Conservation (phyloP, 2,329 filamentous ascomycete species). For the Alternaria dauci region DNA sequence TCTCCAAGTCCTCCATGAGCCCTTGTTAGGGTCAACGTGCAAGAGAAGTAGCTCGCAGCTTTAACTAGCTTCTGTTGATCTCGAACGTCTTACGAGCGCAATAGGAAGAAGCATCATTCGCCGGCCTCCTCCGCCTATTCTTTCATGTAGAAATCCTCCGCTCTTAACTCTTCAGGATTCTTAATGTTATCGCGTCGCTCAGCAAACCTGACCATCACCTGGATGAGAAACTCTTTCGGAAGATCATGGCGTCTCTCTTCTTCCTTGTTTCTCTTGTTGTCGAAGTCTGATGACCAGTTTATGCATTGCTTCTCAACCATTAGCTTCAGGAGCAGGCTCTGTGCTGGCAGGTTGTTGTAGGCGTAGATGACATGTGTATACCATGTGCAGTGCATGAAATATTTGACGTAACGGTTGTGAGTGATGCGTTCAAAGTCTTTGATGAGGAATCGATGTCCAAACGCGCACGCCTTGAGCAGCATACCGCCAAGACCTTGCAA, state of each 20-base stretch:
- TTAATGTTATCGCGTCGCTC: too few species aligned
- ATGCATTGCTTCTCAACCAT: neutral
- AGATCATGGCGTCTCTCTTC: neutral
- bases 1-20: neutral
- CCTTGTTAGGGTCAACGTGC: neutral
- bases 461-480: neutral
- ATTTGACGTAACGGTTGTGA: neutral
- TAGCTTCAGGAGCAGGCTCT: neutral
- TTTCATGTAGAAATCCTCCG: neutral
- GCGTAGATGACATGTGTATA: neutral
- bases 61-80: neutral
- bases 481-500: neutral
- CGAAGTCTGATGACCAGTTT: neutral
- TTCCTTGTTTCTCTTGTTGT: neutral
- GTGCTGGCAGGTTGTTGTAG: neutral
- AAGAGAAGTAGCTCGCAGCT: neutral
- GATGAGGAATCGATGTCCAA: neutral
- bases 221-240: neutral
- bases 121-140: neutral
- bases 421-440: neutral
- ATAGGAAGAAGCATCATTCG: neutral
- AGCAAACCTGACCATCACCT: neutral
- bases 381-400: fast-evolving
- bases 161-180: neutral
- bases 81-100: neutral